Evolutionary conservation across 2,329 filamentous ascomycete genomes (phyloP), one percentile per base, ranked within the genome.

Genomic region (Colletotrichum salicis): DNA sequence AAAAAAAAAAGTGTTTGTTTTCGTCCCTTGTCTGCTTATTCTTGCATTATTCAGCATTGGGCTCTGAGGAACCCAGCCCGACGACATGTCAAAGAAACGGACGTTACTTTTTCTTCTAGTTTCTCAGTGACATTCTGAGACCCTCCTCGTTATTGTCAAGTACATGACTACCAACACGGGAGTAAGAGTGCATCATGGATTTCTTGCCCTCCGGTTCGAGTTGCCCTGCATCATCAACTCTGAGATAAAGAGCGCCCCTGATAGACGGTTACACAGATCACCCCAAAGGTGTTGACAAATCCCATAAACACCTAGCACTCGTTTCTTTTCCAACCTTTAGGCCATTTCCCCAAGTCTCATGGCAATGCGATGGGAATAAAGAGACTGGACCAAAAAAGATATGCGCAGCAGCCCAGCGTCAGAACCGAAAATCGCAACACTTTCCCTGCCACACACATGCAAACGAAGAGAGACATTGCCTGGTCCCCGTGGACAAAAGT

Each of bases 31-130:
- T 58, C 11, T 37, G 7, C 31, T 15, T 37, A 41, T 37, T 24
- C 33, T 24, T 22, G 58, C 58, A 51, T 51, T 61, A 51, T 61
- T 61, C 58, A 51, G 37, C 58, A 24, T n/a, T 61, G 5, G 24
- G 27, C 41, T 48, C 19, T 13, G 37, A 41, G 13, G 37, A 41
- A 19, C 41, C 19, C 41, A 48, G 41, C 41, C 41, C 19, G 41
- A 61, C 58, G 58, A 51, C 58, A 60, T 60, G 58, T 24, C 58
- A 33, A 22, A 41, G 19, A 48, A 19, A 48, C 19, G 41, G 41
- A 48, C 41, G 19, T 10, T 61, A 4, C 8, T 61, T 51, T 11
- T 24, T 51, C n/a, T 19, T 48, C 24, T 27, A 8, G 37, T n/a
- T n/a, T 27, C 19, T 15, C 35, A 37, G 15, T 29, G 57, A 45